Evolutionary conservation across 345 rosid genomes (phyloP).

Genomic region (Corymbia maculata): DNA sequence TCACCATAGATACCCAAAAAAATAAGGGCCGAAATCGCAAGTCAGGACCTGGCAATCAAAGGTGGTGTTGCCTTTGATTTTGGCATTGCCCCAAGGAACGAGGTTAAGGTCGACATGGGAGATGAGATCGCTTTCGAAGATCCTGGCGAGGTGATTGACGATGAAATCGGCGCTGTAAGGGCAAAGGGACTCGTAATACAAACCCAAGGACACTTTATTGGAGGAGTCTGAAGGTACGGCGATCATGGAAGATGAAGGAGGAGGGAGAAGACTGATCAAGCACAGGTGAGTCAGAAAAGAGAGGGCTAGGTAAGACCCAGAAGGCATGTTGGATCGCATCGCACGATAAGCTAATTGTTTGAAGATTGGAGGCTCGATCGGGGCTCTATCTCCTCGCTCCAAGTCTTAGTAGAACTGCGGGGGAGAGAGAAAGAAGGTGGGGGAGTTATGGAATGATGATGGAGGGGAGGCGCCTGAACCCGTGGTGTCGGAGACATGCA

Average conservation of each 20-base stretch:
- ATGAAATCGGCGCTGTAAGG: slow-evolving; percentile 69
- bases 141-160: slow-evolving; percentile 34
- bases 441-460: too few species aligned
- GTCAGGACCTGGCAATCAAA: slow-evolving; percentile 61
- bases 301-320: neutral
- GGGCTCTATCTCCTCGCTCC: neutral
- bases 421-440: neutral
- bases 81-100: slow-evolving; percentile 81
- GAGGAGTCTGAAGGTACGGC: slow-evolving; percentile 18
- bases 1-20: rapidly evolving
- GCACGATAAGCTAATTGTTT: neutral
- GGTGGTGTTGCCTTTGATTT: slow-evolving; percentile 38
- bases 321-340: neutral
- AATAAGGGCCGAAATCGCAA: rapidly evolving
- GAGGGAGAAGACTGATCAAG: neutral
- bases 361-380: neutral
- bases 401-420: neutral
- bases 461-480: neutral
- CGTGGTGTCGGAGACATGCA: neutral
- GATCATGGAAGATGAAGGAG: slow-evolving; percentile 5
- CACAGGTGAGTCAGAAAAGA: neutral
- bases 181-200: slow-evolving; percentile 82
- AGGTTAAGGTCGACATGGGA: slow-evolving; percentile 66
- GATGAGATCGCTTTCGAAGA: slow-evolving; percentile 49
- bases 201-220: slow-evolving; percentile 33